Evolutionary conservation across 345 rosid species (phyloP), one percentile per base, ranked within the genome.

Genomic region (Jatropha curcas): DNA sequence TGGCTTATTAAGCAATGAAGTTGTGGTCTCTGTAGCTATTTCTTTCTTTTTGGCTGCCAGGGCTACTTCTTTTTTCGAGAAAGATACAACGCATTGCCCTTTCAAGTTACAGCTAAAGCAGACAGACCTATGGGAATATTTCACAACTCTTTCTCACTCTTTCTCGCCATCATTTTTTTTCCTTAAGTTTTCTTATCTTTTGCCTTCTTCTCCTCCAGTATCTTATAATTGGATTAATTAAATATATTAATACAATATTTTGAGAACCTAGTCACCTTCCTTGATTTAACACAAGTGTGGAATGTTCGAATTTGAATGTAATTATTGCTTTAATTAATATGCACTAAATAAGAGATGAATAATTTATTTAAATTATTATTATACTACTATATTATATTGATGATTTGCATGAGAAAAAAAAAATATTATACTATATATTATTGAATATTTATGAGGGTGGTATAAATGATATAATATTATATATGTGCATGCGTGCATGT

Each of bases 41-140:
- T 68, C 13, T n/a, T n/a, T 67, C 12, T 19, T 35, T 27, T 55
- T 48, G 16, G n/a, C 30, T 53, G 14, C 16, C 70, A 17, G 45
- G 65, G 65, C 33, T 56, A n/a, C 72, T 51, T 16, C 62, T 71
- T 27, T 22, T 72, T 67, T 30, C 27, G 45, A 65, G 48, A 74
- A 74, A 59, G 65, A 50, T 24, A 74, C 73, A 66, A 65, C 19
- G 39, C 53, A 58, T 25, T 50, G 25, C 25, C 19, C 34, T 2
- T 52, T 19, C 13, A 39, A 46, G 2, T 10, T 5, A 65, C 31
- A 64, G 5, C 66, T 57, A 56, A 45, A 56, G 17, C 24, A 27
- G 3, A 37, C 27, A 17, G 39, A 27, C 37, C 17, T 17, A 48
- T 31, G 9, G 7, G 22, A 12, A n/a, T 20, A 17, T 17, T 66